Percentiles rank a stretch among this genome's conserved stretches.
These are phyloP conservation scores for Euphorbia peplus DNA, from an alignment of 345 rosid species.

Conservation along the genomic window DNA sequence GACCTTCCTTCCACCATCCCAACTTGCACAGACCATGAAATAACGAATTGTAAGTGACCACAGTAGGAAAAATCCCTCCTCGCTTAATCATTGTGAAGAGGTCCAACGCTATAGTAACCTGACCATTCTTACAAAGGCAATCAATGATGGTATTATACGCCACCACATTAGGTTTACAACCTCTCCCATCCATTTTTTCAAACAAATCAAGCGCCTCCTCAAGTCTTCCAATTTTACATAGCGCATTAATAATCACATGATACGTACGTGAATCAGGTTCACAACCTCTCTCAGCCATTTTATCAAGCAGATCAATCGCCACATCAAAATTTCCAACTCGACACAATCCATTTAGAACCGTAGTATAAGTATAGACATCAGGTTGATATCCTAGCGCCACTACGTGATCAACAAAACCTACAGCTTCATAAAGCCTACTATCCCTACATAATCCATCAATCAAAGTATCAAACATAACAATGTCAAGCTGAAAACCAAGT, in stretches of 20 bases:
- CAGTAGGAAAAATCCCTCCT: neutral
- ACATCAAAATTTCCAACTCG: too few relatives aligned
- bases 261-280: neutral
- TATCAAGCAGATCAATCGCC: neutral
- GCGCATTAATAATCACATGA: too few relatives aligned
- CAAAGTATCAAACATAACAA: neutral
- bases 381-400: conserved; percentile 7
- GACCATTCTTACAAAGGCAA: neutral
- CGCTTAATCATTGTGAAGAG: neutral
- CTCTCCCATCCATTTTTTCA: neutral
- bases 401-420: neutral
- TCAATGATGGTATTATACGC: neutral
- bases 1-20: conserved; percentile 7
- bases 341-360: neutral
- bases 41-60: conserved; percentile 1
- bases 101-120: neutral
- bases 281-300: neutral
- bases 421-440: neutral
- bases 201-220: neutral
- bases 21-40: conserved; percentile 3
- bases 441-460: conserved; percentile 1
- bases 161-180: neutral
- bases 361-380: neutral
- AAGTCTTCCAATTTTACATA: too few relatives aligned
- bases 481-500: neutral